Base-by-base conservation (phyloP, 1,284 basidiomycete species). In the Rhizopogon hawkerae region DNA sequence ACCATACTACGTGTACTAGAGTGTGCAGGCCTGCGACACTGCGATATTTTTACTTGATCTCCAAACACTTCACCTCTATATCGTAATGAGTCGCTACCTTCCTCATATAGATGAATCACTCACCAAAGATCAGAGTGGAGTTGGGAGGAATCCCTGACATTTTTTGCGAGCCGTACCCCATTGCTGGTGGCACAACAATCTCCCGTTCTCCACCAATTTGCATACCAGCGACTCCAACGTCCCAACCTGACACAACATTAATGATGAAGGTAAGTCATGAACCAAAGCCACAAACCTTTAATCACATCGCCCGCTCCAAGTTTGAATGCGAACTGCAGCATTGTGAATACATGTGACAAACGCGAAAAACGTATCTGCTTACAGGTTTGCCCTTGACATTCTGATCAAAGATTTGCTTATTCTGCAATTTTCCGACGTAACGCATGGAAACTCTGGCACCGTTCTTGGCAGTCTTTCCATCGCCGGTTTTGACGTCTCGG, bases 231-330 rank as follows among this genome's bases (percentile, higher is more conserved):
- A 98, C 76, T 48, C 94, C 94, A 59, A 90, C 75, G 60, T 96
- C 93, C 94, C 92, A 96, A 38, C 87, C 85, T 85, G 49, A 38
- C 49, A 45, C 16, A n/a, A 46, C 10, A 35, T 65, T 11, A 42
- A 31, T 55, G 43, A 41, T 9, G 31, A 51, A 13, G 7, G 21
- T 10, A 16, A 36, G 43, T 14, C 3, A 33, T 10, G 23, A 31
- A 33, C 24, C 21, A 35, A 29, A 53, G 53, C 56, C 37, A 56
- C 63, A 56, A 54, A 76, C 88, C 92, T 73, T 89, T 89, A 69
- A 97, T 95, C 47, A 97, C 94, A 65, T 96, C 87, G 38, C 91
- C 91, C 53, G 78, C 74, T 49, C 94, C 95, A 31, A 98, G 77
- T 44, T 74, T 79, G 77, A 97, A 97, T 42, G 73, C 72, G 73